Conservation (phyloP, 306 rosid genomes). For the Sphenostylis stenocarpa region DNA sequence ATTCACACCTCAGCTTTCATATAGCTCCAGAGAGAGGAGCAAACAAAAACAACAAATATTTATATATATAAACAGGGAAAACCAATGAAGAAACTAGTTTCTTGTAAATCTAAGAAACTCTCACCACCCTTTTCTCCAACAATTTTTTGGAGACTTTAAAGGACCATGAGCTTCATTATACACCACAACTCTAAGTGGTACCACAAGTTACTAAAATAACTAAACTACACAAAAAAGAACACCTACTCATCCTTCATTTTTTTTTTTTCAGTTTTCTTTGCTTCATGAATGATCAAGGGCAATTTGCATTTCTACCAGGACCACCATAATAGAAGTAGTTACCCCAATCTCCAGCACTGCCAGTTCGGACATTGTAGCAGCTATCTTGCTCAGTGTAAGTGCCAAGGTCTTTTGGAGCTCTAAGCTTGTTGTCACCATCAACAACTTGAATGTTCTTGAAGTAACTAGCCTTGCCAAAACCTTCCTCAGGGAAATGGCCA, state of each 20-base stretch:
- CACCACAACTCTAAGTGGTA: slow-evolving; percentile 27
- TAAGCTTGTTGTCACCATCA: slow-evolving; percentile 50
- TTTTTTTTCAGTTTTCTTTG: neutral
- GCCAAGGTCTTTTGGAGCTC: slow-evolving; percentile 50
- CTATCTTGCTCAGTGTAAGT: slow-evolving; percentile 48
- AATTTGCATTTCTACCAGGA: slow-evolving; percentile 52
- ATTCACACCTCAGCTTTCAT: slow-evolving; percentile 34
- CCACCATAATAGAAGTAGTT: slow-evolving; percentile 60
- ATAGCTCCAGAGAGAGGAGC: slow-evolving; percentile 49
- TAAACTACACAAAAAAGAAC: slow-evolving; percentile 33
- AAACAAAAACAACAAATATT: slow-evolving; percentile 31
- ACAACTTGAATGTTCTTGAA: slow-evolving; percentile 55
- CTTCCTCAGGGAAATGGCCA: slow-evolving; percentile 62
- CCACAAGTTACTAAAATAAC: slow-evolving; percentile 31
- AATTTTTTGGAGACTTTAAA: slow-evolving; percentile 45
- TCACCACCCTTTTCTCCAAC: slow-evolving; percentile 45
- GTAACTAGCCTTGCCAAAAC: slow-evolving; percentile 56
- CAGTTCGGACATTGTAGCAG: slow-evolving; percentile 52
- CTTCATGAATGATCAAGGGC: slow-evolving; percentile 34
- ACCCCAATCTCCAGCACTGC: slow-evolving; percentile 54
- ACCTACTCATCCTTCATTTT: neutral
- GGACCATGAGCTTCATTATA: slow-evolving; percentile 32
- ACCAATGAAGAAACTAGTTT: slow-evolving; percentile 37
- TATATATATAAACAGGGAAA: slow-evolving; percentile 41
- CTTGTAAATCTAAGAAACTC: slow-evolving; percentile 35